These are phyloP conservation scores for Chrysoporthe cubensis DNA, from an alignment of 2,329 filamentous ascomycete species.

Conservation along the genomic window DNA sequence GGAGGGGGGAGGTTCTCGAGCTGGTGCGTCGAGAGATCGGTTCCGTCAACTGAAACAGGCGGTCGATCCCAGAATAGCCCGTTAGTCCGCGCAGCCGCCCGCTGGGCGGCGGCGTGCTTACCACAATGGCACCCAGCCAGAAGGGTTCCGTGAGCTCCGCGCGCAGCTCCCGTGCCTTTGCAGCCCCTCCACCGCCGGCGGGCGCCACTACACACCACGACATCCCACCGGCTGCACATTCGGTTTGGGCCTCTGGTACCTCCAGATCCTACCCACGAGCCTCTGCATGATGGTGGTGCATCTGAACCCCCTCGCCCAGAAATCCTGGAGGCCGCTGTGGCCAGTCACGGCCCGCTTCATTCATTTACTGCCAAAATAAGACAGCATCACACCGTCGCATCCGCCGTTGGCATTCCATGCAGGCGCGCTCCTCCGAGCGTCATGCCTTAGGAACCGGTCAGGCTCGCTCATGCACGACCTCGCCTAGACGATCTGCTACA, in stretches of 20 bases:
- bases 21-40: background rate
- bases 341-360: constrained; percentile 13
- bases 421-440: constrained; percentile 5
- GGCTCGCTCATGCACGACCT: constrained; percentile 16
- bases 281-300: constrained; percentile 22
- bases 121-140: constrained; percentile 12
- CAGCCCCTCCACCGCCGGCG: constrained; percentile 15
- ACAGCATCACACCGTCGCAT: constrained; percentile 18
- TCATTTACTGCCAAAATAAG: constrained; percentile 11
- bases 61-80: background rate
- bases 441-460: constrained; percentile 14
- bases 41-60: background rate
- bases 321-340: background rate
- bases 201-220: constrained; percentile 19
- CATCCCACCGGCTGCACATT: constrained; percentile 16
- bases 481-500: constrained; percentile 13
- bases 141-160: constrained; percentile 13
- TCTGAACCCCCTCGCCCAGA: constrained; percentile 4
- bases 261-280: constrained; percentile 5
- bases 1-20: no score
- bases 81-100: background rate
- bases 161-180: constrained; percentile 10
- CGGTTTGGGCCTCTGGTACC: constrained; percentile 4
- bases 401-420: constrained; percentile 15
- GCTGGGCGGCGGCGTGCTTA: background rate